phyloP scores from a whole-genome alignment of 345 rosid species.

The Euphorbia peplus region DNA sequence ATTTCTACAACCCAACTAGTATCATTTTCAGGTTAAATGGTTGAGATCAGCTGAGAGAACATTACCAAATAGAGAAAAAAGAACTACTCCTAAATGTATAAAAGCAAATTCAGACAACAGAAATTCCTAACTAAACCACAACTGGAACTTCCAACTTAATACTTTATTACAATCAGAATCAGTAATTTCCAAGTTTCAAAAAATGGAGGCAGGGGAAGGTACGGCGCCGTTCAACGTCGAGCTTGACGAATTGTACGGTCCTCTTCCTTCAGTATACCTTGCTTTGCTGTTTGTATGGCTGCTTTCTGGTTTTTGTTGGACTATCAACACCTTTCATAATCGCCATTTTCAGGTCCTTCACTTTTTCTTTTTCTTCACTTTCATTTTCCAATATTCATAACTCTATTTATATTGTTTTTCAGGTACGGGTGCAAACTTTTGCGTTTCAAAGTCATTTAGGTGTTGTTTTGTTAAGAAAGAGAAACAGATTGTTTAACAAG shows the following conservation, averaged over 20 bases:
- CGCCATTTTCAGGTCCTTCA: slow-evolving; percentile 63
- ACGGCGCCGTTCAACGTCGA: slow-evolving; percentile 20
- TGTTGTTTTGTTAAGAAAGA: no score
- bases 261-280: slow-evolving; percentile 68
- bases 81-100: no score
- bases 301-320: slow-evolving; percentile 81
- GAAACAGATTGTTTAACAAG: no score
- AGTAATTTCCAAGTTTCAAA: not conserved
- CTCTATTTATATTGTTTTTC: slow-evolving; percentile 6
- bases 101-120: not conserved
- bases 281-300: slow-evolving; percentile 67
- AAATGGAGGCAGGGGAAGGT: slow-evolving; percentile 38
- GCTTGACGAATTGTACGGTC: slow-evolving; percentile 69
- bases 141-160: not conserved
- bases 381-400: not conserved
- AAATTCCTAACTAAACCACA: not conserved
- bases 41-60: no score
- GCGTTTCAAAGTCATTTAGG: no score
- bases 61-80: no score
- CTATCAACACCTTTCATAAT: slow-evolving; percentile 74
- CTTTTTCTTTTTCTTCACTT: not conserved
- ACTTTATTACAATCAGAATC: not conserved
- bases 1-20: no score
- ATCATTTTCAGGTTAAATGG: no score
- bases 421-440: not conserved